Conservation (phyloP, 1,139 yeast species). For the Nakaseomyces delphensis region DNA sequence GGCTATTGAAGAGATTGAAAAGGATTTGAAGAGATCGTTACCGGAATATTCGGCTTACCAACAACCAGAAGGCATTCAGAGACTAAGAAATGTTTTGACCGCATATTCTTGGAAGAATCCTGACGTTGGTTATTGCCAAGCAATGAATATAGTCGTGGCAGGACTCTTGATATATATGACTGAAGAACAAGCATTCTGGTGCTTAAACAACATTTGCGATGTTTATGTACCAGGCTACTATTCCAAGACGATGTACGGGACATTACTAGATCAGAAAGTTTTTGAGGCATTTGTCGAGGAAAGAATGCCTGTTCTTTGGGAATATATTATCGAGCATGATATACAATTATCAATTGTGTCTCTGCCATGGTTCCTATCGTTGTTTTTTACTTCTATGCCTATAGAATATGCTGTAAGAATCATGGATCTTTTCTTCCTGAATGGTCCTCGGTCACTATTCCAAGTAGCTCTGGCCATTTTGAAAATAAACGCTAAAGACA, state of each 20-base stretch:
- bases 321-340: constrained; percentile 66
- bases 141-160: constrained; percentile 97
- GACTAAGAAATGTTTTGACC: constrained; percentile 77
- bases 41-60: constrained; percentile 97
- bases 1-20: constrained; percentile 94
- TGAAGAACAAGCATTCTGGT: constrained; percentile 98
- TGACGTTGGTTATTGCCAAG: constrained; percentile 96
- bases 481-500: constrained; percentile 75
- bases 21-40: constrained; percentile 84
- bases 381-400: constrained; percentile 91
- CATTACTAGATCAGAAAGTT: constrained; percentile 85
- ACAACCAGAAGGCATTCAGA: constrained; percentile 68
- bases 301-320: constrained; percentile 84
- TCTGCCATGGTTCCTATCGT: constrained; percentile 90
- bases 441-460: constrained; percentile 82
- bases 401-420: constrained; percentile 86
- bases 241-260: constrained; percentile 96
- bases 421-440: constrained; percentile 81
- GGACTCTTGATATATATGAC: constrained; percentile 88
- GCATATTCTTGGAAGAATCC: constrained; percentile 98
- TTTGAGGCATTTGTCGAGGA: constrained; percentile 84
- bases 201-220: constrained; percentile 74
- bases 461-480: constrained; percentile 89
- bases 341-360: constrained; percentile 93
- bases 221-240: constrained; percentile 89